Conservation (phyloP, 1,139 yeast species). For the Saccharomycopsis crataegensis region DNA sequence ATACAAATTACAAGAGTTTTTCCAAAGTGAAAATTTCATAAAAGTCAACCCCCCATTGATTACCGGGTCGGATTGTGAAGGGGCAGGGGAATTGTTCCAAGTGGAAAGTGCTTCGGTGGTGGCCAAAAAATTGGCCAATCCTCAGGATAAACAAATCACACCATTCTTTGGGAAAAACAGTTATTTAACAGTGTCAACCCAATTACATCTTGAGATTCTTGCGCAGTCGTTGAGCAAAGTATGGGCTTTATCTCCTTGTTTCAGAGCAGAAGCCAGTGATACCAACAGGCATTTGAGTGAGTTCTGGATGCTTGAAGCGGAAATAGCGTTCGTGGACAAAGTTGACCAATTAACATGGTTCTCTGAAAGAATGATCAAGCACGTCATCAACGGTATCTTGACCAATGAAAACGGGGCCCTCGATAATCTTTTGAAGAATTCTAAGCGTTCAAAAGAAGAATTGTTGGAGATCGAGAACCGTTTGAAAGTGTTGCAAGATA, state of each 20-base stretch:
- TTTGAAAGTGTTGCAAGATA: conserved; percentile 27
- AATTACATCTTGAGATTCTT: conserved; percentile 79
- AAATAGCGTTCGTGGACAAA: conserved; percentile 57
- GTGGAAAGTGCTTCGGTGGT: conserved; percentile 34
- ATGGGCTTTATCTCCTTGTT: conserved; percentile 88
- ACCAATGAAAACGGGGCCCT: conserved; percentile 30
- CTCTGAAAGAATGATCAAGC: conserved; percentile 62
- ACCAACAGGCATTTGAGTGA: conserved; percentile 90
- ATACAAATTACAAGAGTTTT: conserved; percentile 44
- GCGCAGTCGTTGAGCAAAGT: conserved; percentile 71
- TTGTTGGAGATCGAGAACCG: conserved; percentile 28
- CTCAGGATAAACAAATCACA: conserved; percentile 8
- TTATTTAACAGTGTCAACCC: conserved; percentile 84
- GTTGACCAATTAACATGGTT: conserved; percentile 56
- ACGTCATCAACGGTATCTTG: conserved; percentile 38
- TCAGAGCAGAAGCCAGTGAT: conserved; percentile 87
- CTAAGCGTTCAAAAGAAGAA: conserved; percentile 32
- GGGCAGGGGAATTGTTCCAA: conserved; percentile 86
- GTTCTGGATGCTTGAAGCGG: conserved; percentile 98
- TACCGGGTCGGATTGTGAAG: conserved; percentile 93
- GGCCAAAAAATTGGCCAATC: background rate
- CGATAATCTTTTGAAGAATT: conserved; percentile 35
- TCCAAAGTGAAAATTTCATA: conserved; percentile 44
- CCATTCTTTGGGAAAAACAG: conserved; percentile 60
- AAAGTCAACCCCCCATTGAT: conserved; percentile 83